Base-by-base conservation (phyloP, 2,329 filamentous ascomycete genomes). In the Cercospora zeae-maydis region DNA sequence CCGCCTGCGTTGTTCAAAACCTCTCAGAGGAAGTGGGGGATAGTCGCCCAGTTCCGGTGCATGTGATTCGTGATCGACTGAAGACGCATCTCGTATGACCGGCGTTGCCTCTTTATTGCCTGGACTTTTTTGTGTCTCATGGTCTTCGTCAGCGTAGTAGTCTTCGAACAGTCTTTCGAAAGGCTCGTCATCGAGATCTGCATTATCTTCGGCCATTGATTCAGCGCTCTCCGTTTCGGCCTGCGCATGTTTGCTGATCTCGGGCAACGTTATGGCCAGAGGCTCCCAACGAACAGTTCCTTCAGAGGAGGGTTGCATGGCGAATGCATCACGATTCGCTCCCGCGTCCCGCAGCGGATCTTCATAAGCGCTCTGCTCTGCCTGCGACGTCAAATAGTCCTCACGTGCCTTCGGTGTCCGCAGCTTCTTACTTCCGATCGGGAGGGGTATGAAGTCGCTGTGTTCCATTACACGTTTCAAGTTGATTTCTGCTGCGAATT, bases 391-490 rank as follows among this genome's bases (percentile, higher is more conserved):
- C 42, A 19, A 19, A 27, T 49, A 49, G 7, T 49, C 24, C n/a
- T 49, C 19, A 49, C 21, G 14, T 14, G 27, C 27, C 10, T 14
- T n/a, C n/a, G n/a, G 7, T 53, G 27, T 34, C 27, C 14, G 24
- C 21, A 34, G 27, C 39, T 24, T 8, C 0, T 2, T 53, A 13
- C 8, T 59, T 45, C 57, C 49, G n/a, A 59, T 66, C 27, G 75
- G 42, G 45, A 73, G 33, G 55, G 42, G 45, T 8, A 59, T 33
- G 4, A 31, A 16, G 7, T 21, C 21, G n/a, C 31, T 27, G 10
- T n/a, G 11, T 14, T 52, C 14, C 47, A 27, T 36, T 21, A 59
- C 16, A 19, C 51, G 24, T 14, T 39, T 31, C 21, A 65, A 33
- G 34, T 64, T 58, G 24, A 49, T n/a, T 19, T 39, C 21, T 16